Evolutionary conservation across 371 early-diverging fungal genomes (phyloP), one percentile per base, ranked within the genome.

Genomic region (Smittium culicis): DNA sequence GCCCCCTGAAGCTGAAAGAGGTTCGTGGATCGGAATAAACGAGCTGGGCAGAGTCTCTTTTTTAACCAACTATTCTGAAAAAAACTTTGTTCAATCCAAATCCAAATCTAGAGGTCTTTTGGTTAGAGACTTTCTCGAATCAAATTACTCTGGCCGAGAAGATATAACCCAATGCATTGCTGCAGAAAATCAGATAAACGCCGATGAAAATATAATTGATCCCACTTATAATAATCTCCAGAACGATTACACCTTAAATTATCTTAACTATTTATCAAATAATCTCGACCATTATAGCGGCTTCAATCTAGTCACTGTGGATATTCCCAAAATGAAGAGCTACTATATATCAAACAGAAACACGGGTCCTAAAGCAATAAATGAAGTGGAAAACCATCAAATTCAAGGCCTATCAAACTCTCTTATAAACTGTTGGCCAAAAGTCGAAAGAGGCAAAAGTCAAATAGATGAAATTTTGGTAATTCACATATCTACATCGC

Each of bases 11-110:
- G 32, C 61, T 0, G 64, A 76, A 30, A 68, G 73, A 0, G 77
- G 77, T 5, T 64, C 77, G 1, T 76, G 73, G 71, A 30, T 76
- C 2, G 77, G 77, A 11, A 34, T 73, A 2, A 73, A 67, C 59
- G 60, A 64, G 3, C 63, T 65, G 0, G 71, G 73, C 0, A 66
- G 71, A 0, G 33, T 76, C 0, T 76, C 74, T 3, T 25, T 76
- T 1, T 63, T 76, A 27, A 76, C 77, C 27, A 76, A 75, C 66
- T 75, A 61, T 56, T 67, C 67, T 57, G 77, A 75, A 25, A 34
- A 35, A 0, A 16, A 25, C 0, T 65, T 61, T 31, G 67, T 60
- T 55, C 62, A 62, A 34, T 58, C 64, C n/a, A 61, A 56, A 25
- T 66, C 45, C 56, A 72, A 71, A 25, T 76, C 77, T 11, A 66